Evolutionary conservation across 2,329 filamentous ascomycete genomes (phyloP).

Genomic region (Didymella pinodella): DNA sequence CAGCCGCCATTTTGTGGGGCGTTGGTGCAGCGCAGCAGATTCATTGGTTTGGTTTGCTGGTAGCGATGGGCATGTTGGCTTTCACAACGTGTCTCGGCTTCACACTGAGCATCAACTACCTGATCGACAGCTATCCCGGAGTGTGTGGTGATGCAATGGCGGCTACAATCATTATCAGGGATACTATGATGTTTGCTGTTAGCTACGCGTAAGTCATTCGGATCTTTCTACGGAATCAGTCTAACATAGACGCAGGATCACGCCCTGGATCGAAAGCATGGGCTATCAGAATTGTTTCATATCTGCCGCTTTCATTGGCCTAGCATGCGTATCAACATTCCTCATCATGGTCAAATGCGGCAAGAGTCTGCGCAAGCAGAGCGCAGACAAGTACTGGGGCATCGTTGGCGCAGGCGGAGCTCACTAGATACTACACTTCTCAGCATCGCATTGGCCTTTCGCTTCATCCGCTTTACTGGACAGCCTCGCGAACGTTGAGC

Average conservation of each 20-base stretch:
- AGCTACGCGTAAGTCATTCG: slow-evolving; percentile 54
- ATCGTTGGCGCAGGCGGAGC: slow-evolving; percentile 30
- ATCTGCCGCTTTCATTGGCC: slow-evolving; percentile 53
- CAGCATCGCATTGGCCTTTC: no score
- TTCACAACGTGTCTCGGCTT: slow-evolving; percentile 49
- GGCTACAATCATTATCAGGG: slow-evolving; percentile 59
- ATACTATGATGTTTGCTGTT: slow-evolving; percentile 61
- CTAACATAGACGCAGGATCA: slow-evolving; percentile 39
- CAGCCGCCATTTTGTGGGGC: slow-evolving; percentile 59
- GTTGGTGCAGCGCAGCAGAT: slow-evolving; percentile 59
- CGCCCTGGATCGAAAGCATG: slow-evolving; percentile 55
- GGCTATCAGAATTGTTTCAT: slow-evolving; percentile 56
- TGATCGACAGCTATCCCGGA: slow-evolving; percentile 60
- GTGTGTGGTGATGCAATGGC: slow-evolving; percentile 60
- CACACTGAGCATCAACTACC: slow-evolving; percentile 56
- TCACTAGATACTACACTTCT: not conserved
- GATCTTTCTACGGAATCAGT: no score
- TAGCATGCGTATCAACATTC: slow-evolving; percentile 51
- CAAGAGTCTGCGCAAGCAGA: slow-evolving; percentile 47
- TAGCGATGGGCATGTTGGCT: slow-evolving; percentile 54
- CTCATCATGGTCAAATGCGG: slow-evolving; percentile 61
- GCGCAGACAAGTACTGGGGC: slow-evolving; percentile 46
- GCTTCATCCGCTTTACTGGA: no score
- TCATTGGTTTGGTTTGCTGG: slow-evolving; percentile 60
- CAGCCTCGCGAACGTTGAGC: no score